Evolutionary conservation across 1,139 yeast genomes (phyloP).

Genomic region (Diutina neorugosa): DNA sequence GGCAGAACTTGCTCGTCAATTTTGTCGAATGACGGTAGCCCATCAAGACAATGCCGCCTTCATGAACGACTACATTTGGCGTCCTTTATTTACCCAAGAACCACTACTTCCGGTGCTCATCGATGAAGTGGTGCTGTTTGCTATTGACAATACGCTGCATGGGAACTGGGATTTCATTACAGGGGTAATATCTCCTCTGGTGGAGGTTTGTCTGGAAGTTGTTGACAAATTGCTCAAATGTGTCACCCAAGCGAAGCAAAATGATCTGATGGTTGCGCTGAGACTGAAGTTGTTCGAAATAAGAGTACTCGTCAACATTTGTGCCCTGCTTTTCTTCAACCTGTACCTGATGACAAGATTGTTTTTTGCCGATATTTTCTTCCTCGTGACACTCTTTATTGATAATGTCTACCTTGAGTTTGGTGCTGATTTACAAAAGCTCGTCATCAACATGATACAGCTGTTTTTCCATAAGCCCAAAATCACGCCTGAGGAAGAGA

Average conservation of each 20-base stretch:
- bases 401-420: slow-evolving; percentile 65
- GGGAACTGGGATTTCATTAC: slow-evolving; percentile 60
- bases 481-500: slow-evolving; percentile 30
- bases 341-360: slow-evolving; percentile 52
- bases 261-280: slow-evolving; percentile 44
- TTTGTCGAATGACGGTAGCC: slow-evolving; percentile 50
- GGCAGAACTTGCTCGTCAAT: slow-evolving; percentile 48
- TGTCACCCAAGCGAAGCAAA: slow-evolving; percentile 36
- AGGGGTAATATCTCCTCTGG: slow-evolving; percentile 52
- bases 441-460: slow-evolving; percentile 61
- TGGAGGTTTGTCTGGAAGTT: slow-evolving; percentile 60
- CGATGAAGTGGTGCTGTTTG: slow-evolving; percentile 64
- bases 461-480: slow-evolving; percentile 53
- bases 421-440: slow-evolving; percentile 52
- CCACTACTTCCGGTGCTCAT: slow-evolving; percentile 45
- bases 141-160: slow-evolving; percentile 65
- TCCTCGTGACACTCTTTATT: slow-evolving; percentile 57
- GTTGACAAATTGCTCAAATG: slow-evolving; percentile 40
- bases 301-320: slow-evolving; percentile 52
- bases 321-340: slow-evolving; percentile 64
- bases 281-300: slow-evolving; percentile 63
- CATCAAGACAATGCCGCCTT: slow-evolving; percentile 26
- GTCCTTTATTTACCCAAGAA: slow-evolving; percentile 49
- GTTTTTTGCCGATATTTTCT: slow-evolving; percentile 63
- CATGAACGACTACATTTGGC: slow-evolving; percentile 54